Conservation (phyloP, 2,329 filamentous ascomycete species). For the Chrysoporthe cubensis region DNA sequence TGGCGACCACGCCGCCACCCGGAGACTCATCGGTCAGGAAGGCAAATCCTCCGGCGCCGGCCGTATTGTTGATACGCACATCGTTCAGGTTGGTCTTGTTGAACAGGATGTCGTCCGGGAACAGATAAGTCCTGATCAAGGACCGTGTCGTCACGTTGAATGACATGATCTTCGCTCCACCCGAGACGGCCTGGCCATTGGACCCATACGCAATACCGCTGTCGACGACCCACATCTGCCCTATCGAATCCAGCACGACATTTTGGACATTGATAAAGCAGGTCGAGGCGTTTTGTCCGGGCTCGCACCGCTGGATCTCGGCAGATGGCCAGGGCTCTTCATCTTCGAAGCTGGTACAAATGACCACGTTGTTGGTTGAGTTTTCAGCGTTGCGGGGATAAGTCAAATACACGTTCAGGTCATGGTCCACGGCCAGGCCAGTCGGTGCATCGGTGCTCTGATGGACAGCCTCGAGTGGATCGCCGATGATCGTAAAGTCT, state of each 20-base stretch:
- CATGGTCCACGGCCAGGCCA: conserved; percentile 43
- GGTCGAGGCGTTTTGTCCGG: conserved; percentile 42
- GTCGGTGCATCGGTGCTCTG: conserved; percentile 42
- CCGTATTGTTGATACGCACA: conserved; percentile 47
- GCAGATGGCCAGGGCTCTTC: conserved; percentile 46
- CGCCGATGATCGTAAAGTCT: conserved; percentile 43
- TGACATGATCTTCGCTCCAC: conserved; percentile 47
- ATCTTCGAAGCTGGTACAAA: conserved; percentile 42
- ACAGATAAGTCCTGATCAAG: conserved; percentile 42
- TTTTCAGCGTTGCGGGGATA: conserved; percentile 45
- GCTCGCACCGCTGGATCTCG: conserved; percentile 43
- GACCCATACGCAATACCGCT: conserved; percentile 42
- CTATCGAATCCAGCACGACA: conserved; percentile 44
- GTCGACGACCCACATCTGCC: conserved; percentile 46
- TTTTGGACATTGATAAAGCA: conserved; percentile 52
- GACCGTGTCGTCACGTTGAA: conserved; percentile 41
- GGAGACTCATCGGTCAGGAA: conserved; percentile 46
- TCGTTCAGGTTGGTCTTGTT: conserved; percentile 46
- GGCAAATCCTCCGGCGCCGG: conserved; percentile 43
- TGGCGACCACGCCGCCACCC: conserved; percentile 42
- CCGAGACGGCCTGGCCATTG: conserved; percentile 34
- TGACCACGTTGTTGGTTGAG: conserved; percentile 43
- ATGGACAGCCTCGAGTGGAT: conserved; percentile 41
- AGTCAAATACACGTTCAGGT: conserved; percentile 44
- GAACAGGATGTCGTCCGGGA: conserved; percentile 40